phyloP scores from a whole-genome alignment of 2,329 filamentous ascomycete genomes.

The Aspergillaceae sp. region DNA sequence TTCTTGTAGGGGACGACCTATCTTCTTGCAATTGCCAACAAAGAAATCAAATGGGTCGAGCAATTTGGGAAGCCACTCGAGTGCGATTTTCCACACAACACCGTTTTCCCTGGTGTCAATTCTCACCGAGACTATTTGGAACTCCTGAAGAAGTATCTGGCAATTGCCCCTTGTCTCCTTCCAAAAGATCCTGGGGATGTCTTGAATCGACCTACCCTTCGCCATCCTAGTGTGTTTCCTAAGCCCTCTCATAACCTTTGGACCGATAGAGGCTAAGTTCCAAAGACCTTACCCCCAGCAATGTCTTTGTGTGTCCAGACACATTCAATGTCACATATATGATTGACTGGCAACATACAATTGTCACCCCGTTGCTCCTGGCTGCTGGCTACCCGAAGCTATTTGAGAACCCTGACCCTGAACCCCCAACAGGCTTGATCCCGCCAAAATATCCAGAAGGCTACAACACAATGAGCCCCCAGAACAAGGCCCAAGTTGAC shows the following conservation, averaged over 20 bases:
- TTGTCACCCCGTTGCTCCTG: constrained; percentile 10
- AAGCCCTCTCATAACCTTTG: not conserved
- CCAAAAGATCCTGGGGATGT: constrained; percentile 1
- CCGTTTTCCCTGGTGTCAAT: constrained; percentile 10
- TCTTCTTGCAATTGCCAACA: constrained; percentile 10
- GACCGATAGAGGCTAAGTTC: not conserved
- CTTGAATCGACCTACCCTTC: constrained; percentile 3
- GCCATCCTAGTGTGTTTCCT: constrained; percentile 5
- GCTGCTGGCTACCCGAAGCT: constrained; percentile 11
- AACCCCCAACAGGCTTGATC: constrained; percentile 6
- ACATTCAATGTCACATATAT: constrained; percentile 12
- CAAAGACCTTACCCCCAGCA: constrained; percentile 16
- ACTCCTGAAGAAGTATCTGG: not conserved
- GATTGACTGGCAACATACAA: constrained; percentile 21
- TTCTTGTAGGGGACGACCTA: constrained; percentile 10
- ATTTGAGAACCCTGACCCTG: constrained; percentile 18
- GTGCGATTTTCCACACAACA: constrained; percentile 16
- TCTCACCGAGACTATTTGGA: constrained; percentile 9
- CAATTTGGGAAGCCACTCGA: constrained; percentile 13
- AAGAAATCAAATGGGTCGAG: constrained; percentile 12
- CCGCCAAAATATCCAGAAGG: constrained; percentile 9
- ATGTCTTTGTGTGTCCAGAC: constrained; percentile 12
- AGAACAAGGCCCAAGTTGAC: constrained; percentile 13
- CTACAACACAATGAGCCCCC: constrained; percentile 10
- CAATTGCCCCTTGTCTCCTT: constrained; percentile 4